Evolutionary conservation across 306 rosid species (phyloP), one percentile per base, ranked within the genome.

Genomic region (cucumber (Cucumis sativus)): DNA sequence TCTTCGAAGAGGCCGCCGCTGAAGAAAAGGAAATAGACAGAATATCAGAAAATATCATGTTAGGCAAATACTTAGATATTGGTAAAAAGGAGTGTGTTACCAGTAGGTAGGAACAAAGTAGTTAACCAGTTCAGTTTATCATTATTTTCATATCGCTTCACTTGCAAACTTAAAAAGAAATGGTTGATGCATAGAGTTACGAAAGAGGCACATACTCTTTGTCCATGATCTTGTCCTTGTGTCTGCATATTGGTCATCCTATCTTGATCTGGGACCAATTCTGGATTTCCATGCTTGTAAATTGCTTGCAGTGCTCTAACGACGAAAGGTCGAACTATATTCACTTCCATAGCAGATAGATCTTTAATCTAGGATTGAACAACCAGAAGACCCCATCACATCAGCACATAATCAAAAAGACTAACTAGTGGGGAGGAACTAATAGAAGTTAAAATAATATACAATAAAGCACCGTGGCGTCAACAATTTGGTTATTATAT

Each of bases 321-420:
- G 18, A 95, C 89, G 79, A 95, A 95, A 59, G 99, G 99, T 21
- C 98, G 96, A 80, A 92, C 96, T 77, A 95, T 86, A 82, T 95
- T 95, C 78, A 95, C 99, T 85, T 95, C 99, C 99, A 92, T 95
- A 14, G 97, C 97, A 4, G 98, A 92, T 58, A 92, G 89, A 78
- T 95, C 90, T 77, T 90, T 92, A 12, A 90, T 93, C 98, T 95
- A 89, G 81, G 77, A 61, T 41, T 40, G 77, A 79, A 81, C 56
- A 63, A 68, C 41, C 54, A 72, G 65, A 74, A 56, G 57, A 21
- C 74, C 74, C 28, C 79, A 64, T 57, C 66, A 82, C 62, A 59
- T 69, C 33, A 62, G 71, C 83, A 76, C 16, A 51, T 15, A 72
- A 39, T 13, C n/a, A 47, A 65, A 74, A 60, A 33, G 20, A 45